Conservation (phyloP, 2,329 filamentous ascomycete genomes). For the Daldinia sp. region DNA sequence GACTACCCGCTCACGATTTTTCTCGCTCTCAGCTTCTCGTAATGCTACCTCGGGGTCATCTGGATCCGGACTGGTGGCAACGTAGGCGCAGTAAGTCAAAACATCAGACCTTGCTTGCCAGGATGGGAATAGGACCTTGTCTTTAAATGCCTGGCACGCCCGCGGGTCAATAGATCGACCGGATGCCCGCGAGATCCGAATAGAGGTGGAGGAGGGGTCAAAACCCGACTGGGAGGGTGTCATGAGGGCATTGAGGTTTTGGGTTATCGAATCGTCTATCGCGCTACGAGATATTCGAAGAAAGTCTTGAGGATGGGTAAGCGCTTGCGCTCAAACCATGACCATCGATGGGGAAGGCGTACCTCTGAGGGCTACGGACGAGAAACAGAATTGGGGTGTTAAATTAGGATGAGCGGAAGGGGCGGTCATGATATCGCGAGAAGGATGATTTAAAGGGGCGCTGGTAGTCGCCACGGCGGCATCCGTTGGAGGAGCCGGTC, state of each 20-base stretch:
- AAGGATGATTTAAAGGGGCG: slow-evolving; percentile 19
- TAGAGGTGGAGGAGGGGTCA: slow-evolving; percentile 79
- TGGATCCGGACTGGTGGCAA: slow-evolving; percentile 87
- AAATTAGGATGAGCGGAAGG: slow-evolving; percentile 60
- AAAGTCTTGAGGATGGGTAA: slow-evolving; percentile 72
- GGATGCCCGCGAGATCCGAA: slow-evolving; percentile 61
- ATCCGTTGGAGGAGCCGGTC: slow-evolving; percentile 51
- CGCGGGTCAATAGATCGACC: slow-evolving; percentile 64
- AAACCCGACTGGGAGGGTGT: slow-evolving; percentile 78
- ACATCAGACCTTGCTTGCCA: slow-evolving; percentile 88
- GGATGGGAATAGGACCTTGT: slow-evolving; percentile 81
- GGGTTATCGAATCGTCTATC: slow-evolving; percentile 92
- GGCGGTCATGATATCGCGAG: slow-evolving; percentile 56
- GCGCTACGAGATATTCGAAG: slow-evolving; percentile 82
- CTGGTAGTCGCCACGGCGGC: slow-evolving; percentile 44
- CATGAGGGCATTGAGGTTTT: slow-evolving; percentile 89
- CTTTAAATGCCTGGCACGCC: slow-evolving; percentile 76
- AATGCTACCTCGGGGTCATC: slow-evolving; percentile 80
- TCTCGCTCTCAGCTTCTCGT: slow-evolving; percentile 74
- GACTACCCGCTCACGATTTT: slow-evolving; percentile 75
- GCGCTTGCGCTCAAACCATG: slow-evolving; percentile 1
- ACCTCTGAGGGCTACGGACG: slow-evolving; percentile 74
- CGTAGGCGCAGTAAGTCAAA: slow-evolving; percentile 85
- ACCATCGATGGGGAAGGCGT: slow-evolving; percentile 37
- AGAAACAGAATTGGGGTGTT: slow-evolving; percentile 82